phyloP scores from a whole-genome alignment of 1,284 basidiomycete species.

The Cutaneotrichosporon mucoides region DNA sequence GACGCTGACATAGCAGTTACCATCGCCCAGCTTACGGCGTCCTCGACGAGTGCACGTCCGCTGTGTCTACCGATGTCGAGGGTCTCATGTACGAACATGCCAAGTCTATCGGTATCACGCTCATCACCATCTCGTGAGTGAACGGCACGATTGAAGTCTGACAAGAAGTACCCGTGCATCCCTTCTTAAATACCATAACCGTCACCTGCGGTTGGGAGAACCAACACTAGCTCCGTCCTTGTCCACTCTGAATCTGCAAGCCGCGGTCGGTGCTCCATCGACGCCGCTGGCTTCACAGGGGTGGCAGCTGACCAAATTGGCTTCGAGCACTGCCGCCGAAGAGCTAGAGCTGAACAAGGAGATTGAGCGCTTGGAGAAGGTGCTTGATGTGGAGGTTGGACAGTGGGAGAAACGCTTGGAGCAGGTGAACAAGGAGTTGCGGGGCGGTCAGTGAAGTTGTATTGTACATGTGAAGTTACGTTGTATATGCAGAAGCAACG shows the following conservation, averaged over 20 bases:
- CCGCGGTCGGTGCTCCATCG: slow-evolving; percentile 34
- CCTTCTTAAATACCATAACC: slow-evolving; percentile 54
- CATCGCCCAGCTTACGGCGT: slow-evolving; percentile 45
- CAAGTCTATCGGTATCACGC: slow-evolving; percentile 84
- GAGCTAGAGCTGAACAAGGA: slow-evolving; percentile 51
- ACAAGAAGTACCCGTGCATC: slow-evolving; percentile 51
- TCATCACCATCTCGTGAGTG: slow-evolving; percentile 76
- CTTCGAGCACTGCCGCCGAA: slow-evolving; percentile 34
- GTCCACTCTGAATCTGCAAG: slow-evolving; percentile 16
- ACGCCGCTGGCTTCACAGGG: slow-evolving; percentile 34
- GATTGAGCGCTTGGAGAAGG: slow-evolving; percentile 38
- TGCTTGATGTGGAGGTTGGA: slow-evolving; percentile 58
- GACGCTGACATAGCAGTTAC: slow-evolving; percentile 23
- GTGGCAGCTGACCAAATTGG: slow-evolving; percentile 44
- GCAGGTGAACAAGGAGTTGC: slow-evolving; percentile 56
- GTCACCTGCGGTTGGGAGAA: slow-evolving; percentile 50
- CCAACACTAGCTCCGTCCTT: slow-evolving; percentile 23
- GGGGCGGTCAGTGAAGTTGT: slow-evolving; percentile 18
- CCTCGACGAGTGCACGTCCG: slow-evolving; percentile 81
- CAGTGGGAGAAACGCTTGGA: slow-evolving; percentile 62
- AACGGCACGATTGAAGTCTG: slow-evolving; percentile 35
- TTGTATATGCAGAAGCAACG: no score
- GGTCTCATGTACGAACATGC: slow-evolving; percentile 93
- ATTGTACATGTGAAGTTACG: background rate
- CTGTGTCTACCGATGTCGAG: slow-evolving; percentile 94